phyloP scores from a whole-genome alignment of 352 stramenopile species.

The Pythium pyrilobum region DNA sequence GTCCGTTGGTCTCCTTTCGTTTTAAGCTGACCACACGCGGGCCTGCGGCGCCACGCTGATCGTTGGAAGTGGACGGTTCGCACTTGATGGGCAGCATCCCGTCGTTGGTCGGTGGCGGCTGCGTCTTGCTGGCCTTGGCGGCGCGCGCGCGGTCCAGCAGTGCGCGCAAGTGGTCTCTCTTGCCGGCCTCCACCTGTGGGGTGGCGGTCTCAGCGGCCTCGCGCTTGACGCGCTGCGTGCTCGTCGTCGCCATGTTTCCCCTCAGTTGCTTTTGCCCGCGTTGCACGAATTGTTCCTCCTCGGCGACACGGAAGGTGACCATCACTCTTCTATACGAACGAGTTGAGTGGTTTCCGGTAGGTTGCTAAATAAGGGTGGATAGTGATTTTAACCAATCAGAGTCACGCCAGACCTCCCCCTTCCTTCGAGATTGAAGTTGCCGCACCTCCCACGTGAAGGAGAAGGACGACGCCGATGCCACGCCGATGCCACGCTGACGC shows the following conservation, averaged over 20 bases:
- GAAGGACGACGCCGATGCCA: neutral
- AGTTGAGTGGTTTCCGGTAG: neutral
- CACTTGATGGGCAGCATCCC: too few relatives aligned
- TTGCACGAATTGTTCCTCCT: neutral
- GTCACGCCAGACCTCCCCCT: neutral
- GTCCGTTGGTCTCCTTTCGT: too few relatives aligned
- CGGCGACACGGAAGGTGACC: neutral
- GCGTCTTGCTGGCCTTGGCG: neutral
- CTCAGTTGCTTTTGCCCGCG: neutral
- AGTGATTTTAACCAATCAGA: slow-evolving; percentile 4
- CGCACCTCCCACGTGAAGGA: neutral
- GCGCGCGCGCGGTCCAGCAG: slow-evolving; percentile 35
- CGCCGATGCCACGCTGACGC: too few relatives aligned
- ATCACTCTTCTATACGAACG: neutral
- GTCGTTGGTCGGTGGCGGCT: neutral
- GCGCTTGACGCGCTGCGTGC: slow-evolving; percentile 1
- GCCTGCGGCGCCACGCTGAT: neutral
- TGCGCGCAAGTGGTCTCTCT: slow-evolving; percentile 23
- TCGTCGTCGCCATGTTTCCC: neutral
- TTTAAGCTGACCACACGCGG: neutral
- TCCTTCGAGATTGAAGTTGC: slow-evolving; percentile 5
- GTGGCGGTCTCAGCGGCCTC: neutral
- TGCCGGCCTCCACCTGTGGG: neutral
- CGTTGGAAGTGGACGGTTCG: neutral
- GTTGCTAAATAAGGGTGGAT: slow-evolving; percentile 1